phyloP scores from a whole-genome alignment of 164 flowering plant genomes.

The Vitis cinerea region DNA sequence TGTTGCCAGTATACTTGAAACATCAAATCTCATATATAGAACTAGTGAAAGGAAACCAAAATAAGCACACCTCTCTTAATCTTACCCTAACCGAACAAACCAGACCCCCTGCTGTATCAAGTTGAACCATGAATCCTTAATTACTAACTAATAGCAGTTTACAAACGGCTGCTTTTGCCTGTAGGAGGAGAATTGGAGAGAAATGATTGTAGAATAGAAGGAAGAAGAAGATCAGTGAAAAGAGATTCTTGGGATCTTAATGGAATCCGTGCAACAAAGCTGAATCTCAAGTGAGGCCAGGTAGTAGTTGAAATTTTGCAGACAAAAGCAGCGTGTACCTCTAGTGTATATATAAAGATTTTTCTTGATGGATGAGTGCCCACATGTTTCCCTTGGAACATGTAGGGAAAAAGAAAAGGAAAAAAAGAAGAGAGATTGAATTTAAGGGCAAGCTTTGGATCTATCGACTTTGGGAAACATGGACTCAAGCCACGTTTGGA shows the following conservation, averaged over 20 bases:
- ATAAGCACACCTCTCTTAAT: neutral
- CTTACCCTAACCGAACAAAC: conserved; percentile 13
- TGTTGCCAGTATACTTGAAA: conserved; percentile 11
- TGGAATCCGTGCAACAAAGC: neutral
- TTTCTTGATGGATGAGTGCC: conserved; percentile 13
- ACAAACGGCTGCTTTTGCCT: too few species aligned
- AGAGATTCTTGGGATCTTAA: conserved; percentile 5
- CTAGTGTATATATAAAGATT: neutral
- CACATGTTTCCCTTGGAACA: conserved; percentile 21
- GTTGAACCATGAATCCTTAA: neutral
- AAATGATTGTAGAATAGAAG: neutral
- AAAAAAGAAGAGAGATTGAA: neutral
- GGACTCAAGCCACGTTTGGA: conserved; percentile 9
- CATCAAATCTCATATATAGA: conserved; percentile 3
- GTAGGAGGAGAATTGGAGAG: neutral
- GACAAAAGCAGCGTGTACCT: conserved; percentile 14
- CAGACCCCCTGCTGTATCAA: conserved; percentile 4
- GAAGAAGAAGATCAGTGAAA: neutral
- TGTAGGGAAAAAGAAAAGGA: neutral
- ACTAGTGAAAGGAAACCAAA: neutral
- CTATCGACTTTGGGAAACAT: conserved; percentile 27
- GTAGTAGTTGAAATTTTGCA: conserved; percentile 6
- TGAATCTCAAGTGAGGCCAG: neutral
- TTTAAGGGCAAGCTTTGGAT: conserved; percentile 25
- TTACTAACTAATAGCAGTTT: neutral